Percentiles rank a stretch among this genome's conserved stretches.
Evolutionary conservation across 176 grass and related monocot genomes (phyloP).

Genomic region (Saccharum officinarum): DNA sequence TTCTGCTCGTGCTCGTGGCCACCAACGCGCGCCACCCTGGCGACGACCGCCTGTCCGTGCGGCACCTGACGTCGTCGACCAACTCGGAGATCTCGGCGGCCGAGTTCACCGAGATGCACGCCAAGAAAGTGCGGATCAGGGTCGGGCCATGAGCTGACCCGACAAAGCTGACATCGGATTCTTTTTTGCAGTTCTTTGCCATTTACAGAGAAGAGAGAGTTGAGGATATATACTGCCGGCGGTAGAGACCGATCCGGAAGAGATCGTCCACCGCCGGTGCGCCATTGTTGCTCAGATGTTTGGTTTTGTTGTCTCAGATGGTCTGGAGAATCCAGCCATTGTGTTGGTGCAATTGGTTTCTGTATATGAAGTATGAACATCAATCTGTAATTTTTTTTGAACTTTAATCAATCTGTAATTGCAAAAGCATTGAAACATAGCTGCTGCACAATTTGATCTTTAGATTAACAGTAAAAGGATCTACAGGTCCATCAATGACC

Average conservation of each 20-base stretch:
- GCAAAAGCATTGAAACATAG: not conserved
- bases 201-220: not conserved
- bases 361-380: constrained; percentile 29
- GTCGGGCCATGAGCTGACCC: not conserved
- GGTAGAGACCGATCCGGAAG: constrained; percentile 48
- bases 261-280: constrained; percentile 49
- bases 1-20: constrained; percentile 2
- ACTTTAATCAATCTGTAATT: not conserved
- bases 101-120: constrained; percentile 43
- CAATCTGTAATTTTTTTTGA: too few species aligned
- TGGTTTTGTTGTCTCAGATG: constrained; percentile 2
- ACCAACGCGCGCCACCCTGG: not conserved
- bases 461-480: not conserved
- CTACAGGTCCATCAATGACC: not conserved
- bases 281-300: constrained; percentile 17
- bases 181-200: constrained; percentile 20
- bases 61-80: constrained; percentile 53
- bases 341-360: not conserved
- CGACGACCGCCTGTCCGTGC: constrained; percentile 46
- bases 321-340: constrained; percentile 49
- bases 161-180: not conserved
- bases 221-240: constrained; percentile 15
- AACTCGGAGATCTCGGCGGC: constrained; percentile 50
- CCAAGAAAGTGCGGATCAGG: constrained; percentile 40
- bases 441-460: not conserved